Evolutionary conservation across 768 basidiomycete genomes (phyloP).

Genomic region (Fomitopsis serialis): DNA sequence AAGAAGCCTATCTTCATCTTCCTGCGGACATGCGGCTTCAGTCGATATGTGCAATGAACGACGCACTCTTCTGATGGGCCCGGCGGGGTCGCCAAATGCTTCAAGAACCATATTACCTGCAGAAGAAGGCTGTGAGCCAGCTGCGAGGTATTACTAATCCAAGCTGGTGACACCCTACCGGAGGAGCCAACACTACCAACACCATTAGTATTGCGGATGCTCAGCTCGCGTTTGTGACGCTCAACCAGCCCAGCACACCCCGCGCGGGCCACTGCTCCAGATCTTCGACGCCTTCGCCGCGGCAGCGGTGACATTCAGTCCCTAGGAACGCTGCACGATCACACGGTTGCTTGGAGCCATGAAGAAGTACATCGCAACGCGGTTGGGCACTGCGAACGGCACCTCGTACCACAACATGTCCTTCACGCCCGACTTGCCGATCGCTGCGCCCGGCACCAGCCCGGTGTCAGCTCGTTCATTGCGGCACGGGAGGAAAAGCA

Average conservation of each 20-base stretch:
- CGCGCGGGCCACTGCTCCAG: constrained; percentile 22
- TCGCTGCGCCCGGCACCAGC: too few species aligned
- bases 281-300: constrained; percentile 10
- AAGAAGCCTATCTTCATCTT: constrained; percentile 55
- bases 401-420: constrained; percentile 29
- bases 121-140: not conserved
- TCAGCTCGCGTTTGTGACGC: constrained; percentile 36
- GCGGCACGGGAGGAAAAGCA: not conserved
- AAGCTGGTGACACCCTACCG: constrained; percentile 16
- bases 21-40: constrained; percentile 26
- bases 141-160: not conserved
- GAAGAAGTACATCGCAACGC: constrained; percentile 37
- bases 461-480: too few species aligned
- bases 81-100: constrained; percentile 42
- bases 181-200: constrained; percentile 15
- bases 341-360: constrained; percentile 42
- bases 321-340: constrained; percentile 55
- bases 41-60: not conserved
- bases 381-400: constrained; percentile 23
- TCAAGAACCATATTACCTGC: constrained; percentile 56
- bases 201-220: constrained; percentile 16
- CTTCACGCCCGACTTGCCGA: too few species aligned
- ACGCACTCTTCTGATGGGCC: constrained; percentile 65
- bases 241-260: constrained; percentile 27
- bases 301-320: constrained; percentile 36